A percentile compares a stretch with the other conserved stretches of the same genome.
These are phyloP conservation scores for Alternaria sp. DNA, from an alignment of 2,329 filamentous ascomycete genomes.

Conservation along the genomic window DNA sequence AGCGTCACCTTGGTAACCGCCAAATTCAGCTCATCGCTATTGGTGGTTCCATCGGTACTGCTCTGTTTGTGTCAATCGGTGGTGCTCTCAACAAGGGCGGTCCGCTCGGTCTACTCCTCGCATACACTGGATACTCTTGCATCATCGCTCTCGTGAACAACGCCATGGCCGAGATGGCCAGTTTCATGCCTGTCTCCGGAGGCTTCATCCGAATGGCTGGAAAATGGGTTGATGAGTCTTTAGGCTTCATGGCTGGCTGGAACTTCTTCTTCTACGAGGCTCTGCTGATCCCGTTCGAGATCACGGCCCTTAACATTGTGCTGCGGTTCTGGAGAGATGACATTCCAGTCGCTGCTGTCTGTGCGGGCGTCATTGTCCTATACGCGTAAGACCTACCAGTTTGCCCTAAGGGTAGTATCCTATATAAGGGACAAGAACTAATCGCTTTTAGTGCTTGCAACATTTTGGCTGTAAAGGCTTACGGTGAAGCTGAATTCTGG, in stretches of 20 bases:
- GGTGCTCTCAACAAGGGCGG: conserved; percentile 59
- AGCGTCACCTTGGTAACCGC: conserved; percentile 49
- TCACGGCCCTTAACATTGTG: conserved; percentile 53
- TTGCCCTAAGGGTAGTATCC: background rate
- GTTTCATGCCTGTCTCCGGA: conserved; percentile 67
- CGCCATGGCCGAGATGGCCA: conserved; percentile 69
- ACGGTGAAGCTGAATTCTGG: conserved; percentile 56
- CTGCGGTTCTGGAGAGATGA: conserved; percentile 54
- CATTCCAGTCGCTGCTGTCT: conserved; percentile 51
- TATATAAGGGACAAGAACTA: conserved; percentile 10
- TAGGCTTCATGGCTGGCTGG: conserved; percentile 64
- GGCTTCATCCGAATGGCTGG: conserved; percentile 70
- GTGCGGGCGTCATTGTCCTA: conserved; percentile 50
- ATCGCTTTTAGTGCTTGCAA: conserved; percentile 52
- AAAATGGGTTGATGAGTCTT: conserved; percentile 69
- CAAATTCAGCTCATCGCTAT: conserved; percentile 52
- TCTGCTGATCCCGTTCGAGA: conserved; percentile 60
- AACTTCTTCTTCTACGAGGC: conserved; percentile 61
- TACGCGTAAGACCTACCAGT: conserved; percentile 46
- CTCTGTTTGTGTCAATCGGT: conserved; percentile 68
- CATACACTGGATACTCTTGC: conserved; percentile 62
- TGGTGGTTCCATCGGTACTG: conserved; percentile 50
- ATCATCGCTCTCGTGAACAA: conserved; percentile 69
- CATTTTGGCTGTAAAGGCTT: conserved; percentile 53
- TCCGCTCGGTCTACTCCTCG: conserved; percentile 63